Evolutionary conservation across 768 basidiomycete genomes (phyloP), one percentile per base, ranked within the genome.

Genomic region (Mycena capillaripes): DNA sequence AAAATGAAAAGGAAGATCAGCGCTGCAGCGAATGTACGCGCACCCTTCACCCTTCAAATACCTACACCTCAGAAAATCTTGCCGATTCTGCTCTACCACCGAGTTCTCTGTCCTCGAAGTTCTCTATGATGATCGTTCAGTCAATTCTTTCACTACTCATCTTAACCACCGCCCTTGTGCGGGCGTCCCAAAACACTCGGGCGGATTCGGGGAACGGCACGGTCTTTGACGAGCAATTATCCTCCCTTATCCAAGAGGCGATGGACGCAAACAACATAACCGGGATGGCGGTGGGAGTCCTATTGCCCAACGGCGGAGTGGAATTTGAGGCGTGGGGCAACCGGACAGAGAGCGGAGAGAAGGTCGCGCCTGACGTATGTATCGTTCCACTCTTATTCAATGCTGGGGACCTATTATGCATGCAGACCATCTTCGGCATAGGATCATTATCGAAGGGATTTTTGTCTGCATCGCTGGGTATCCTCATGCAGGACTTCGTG

Each of bases 401-500:
- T 44, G 53, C n/a, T 14, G 11, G 23, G 36, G 23, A 48, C 10
- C 1, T 42, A 14, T 14, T 56, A 32, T 25, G 44, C n/a, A n/a
- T n/a, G 36, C 40, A 85, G 85, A 86, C 86, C 0, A 63, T 86
- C 32, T 84, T 85, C 69, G 70, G 74, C 44, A 74, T 85, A 44
- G 84, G 75, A 2, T 85, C 83, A 0, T 80, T 81, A 27, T 84
- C 83, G 11, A 84, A 86, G 55, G 83, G 82, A 7, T 86, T 87
- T 76, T 76, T 85, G 8, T 76, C 79, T 3, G 81, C 79, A 0
- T 79, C 84, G 2, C 58, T 86, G 1, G 85, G 86, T 5, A 80
- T 87, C 16, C 79, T 87, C 27, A 83, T 86, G 56, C 82, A 85
- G 34, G 85, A 86, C 71, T 86, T 82, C 70, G 78, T 78, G 17